Percentiles rank a stretch among this genome's conserved stretches.
phyloP scores from a whole-genome alignment of 495 filamentous ascomycete genomes.

The Aspergillus baeticus region DNA sequence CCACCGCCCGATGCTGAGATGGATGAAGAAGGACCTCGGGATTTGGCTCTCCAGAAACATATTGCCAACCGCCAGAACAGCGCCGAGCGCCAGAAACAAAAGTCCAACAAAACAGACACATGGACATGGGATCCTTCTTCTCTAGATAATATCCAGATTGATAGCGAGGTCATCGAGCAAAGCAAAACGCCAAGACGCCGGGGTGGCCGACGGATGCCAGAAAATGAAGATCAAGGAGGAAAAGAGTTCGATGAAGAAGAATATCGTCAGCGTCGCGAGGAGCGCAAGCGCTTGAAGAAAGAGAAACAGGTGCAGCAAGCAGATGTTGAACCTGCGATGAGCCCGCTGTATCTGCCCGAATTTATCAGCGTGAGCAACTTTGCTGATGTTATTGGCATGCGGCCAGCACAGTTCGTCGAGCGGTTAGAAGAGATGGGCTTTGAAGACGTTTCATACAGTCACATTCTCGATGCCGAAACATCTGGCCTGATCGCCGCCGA shows the following conservation, averaged over 20 bases:
- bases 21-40: not conserved
- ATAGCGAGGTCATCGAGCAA: constrained; percentile 12
- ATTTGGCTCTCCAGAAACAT: constrained; percentile 7
- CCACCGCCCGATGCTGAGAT: not conserved
- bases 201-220: constrained; percentile 24
- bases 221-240: constrained; percentile 23
- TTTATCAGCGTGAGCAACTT: constrained; percentile 87
- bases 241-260: constrained; percentile 40
- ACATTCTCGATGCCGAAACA: constrained; percentile 85
- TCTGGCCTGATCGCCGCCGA: constrained; percentile 89
- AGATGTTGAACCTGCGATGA: constrained; percentile 39
- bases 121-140: constrained; percentile 40
- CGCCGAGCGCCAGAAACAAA: not conserved
- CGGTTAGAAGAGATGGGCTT: constrained; percentile 79
- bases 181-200: constrained; percentile 27
- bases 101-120: constrained; percentile 16
- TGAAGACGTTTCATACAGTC: constrained; percentile 72
- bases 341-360: constrained; percentile 78
- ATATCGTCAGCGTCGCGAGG: constrained; percentile 28
- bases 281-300: constrained; percentile 48
- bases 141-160: constrained; percentile 21
- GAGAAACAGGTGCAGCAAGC: constrained; percentile 40
- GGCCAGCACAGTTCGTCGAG: constrained; percentile 65
- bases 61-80: not conserved
- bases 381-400: constrained; percentile 72